Percentiles rank a stretch among this genome's conserved stretches.
These are phyloP conservation scores for Leishmania mexicana DNA, from an alignment of 208 protist species.

Conservation along the genomic window DNA sequence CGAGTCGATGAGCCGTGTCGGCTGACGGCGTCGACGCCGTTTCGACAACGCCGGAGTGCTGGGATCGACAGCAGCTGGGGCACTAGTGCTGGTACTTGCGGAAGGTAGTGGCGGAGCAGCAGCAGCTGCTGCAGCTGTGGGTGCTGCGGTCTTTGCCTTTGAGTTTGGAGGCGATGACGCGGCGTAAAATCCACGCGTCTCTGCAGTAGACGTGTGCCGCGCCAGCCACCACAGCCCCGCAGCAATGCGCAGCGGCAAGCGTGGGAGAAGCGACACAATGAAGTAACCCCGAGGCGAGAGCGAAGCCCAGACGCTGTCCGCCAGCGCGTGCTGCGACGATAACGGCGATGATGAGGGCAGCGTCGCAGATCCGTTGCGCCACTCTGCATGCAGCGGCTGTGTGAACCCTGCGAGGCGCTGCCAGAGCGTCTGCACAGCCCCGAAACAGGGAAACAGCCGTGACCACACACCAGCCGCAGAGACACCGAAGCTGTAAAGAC, in stretches of 20 bases:
- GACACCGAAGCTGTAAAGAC: slow-evolving; percentile 34
- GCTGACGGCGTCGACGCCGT: background rate
- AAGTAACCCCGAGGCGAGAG: slow-evolving; percentile 37
- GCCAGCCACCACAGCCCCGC: background rate
- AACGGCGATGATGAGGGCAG: background rate
- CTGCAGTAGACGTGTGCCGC: background rate
- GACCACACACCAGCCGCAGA: slow-evolving; percentile 29
- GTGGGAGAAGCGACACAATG: slow-evolving; percentile 21
- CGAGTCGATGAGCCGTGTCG: background rate
- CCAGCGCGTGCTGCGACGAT: slow-evolving; percentile 11
- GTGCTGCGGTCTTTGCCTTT: background rate
- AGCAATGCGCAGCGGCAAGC: slow-evolving; percentile 17
- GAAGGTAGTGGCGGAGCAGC: background rate
- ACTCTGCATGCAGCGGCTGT: slow-evolving; percentile 25
- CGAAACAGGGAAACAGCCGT: slow-evolving; percentile 16
- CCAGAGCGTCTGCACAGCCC: slow-evolving; percentile 17
- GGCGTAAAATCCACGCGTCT: slow-evolving; percentile 15
- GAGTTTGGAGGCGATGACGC: background rate
- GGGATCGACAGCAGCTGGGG: background rate
- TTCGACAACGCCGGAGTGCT: background rate
- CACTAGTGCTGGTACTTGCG: background rate
- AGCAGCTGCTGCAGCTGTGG: background rate
- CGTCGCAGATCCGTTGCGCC: slow-evolving; percentile 11
- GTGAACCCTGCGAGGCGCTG: slow-evolving; percentile 7
- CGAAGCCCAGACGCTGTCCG: slow-evolving; percentile 32